These are phyloP conservation scores for Cercospora canescens DNA, from an alignment of 2,329 filamentous ascomycete species.

Conservation along the genomic window DNA sequence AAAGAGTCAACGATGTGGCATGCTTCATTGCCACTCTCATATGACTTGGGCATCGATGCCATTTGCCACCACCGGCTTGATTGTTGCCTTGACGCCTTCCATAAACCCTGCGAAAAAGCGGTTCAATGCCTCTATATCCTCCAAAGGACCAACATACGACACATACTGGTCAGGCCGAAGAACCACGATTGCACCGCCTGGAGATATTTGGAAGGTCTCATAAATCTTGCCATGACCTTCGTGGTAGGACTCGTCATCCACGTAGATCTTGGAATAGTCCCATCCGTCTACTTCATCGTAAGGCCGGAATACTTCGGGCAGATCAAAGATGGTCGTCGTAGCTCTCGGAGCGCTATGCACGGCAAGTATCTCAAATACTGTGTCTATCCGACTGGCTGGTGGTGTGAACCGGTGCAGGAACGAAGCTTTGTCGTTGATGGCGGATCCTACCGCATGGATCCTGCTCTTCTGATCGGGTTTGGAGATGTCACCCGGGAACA, in stretches of 20 bases:
- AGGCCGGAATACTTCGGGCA: conserved; percentile 45
- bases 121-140: not conserved
- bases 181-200: conserved; percentile 56
- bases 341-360: conserved; percentile 57
- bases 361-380: conserved; percentile 59
- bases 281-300: conserved; percentile 36
- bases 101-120: not conserved
- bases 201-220: conserved; percentile 58
- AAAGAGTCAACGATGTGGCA: too few relatives aligned
- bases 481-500: conserved; percentile 30
- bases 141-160: conserved; percentile 31
- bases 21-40: not conserved
- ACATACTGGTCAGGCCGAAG: conserved; percentile 68
- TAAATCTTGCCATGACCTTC: conserved; percentile 48
- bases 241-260: conserved; percentile 46
- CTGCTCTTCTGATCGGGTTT: conserved; percentile 42
- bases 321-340: conserved; percentile 45
- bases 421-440: not conserved
- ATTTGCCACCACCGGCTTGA: not conserved
- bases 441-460: not conserved
- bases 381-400: conserved; percentile 37
- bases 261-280: conserved; percentile 40
- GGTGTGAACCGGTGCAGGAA: conserved; percentile 35
- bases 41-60: not conserved
- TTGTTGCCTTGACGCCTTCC: not conserved